Base-by-base conservation (phyloP, 129 eudicot species). In the Flaveria ramosissima region DNA sequence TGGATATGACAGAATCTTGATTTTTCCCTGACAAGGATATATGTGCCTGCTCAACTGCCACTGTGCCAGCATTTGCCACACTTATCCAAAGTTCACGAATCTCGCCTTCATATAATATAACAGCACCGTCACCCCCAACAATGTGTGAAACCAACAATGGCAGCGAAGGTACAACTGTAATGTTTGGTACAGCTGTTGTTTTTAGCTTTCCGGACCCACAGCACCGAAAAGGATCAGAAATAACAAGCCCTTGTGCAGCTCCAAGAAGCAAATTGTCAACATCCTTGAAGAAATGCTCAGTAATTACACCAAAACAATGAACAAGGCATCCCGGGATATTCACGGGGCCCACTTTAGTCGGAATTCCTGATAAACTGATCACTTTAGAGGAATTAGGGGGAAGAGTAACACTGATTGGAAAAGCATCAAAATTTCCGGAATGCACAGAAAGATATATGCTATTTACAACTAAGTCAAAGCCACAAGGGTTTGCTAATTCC, bases 401-500 rank as follows among this genome's bases (percentile, higher is more conserved):
- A 14, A 91, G 93, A 74, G 80, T 91, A 5, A 91, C 96, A 80
- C 89, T 87, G 71, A 91, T 85, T 56, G 98, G 98, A 70, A 94
- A 94, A 26, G 98, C 96, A 83, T 91, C 93, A 42, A 94, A 89
- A 74, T 94, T 94, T 78, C 87, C 88, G 50, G 97, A 84, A 84
- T 87, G 90, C 55, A 85, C 90, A 0, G 96, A 91, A 0, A 94
- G 93, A 84, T 94, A 94, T 51, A 94, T 91, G 79, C 96, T 91
- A 66, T 91, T 93, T 41, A 94, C 96, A 79, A 78, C 74, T n/a
- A 94, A 72, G 52, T 91, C 92, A 71, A 94, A 94, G 24, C 98
- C 97, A 72, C 98, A 94, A 15, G 98, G 98, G 83, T 94, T 94
- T 13, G 98, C 98, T 78, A 94, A 83, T 82, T 94, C 97, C 60